Evolutionary conservation across 768 basidiomycete genomes (phyloP), one percentile per base, ranked within the genome.

Genomic region (Serendipita sp.): DNA sequence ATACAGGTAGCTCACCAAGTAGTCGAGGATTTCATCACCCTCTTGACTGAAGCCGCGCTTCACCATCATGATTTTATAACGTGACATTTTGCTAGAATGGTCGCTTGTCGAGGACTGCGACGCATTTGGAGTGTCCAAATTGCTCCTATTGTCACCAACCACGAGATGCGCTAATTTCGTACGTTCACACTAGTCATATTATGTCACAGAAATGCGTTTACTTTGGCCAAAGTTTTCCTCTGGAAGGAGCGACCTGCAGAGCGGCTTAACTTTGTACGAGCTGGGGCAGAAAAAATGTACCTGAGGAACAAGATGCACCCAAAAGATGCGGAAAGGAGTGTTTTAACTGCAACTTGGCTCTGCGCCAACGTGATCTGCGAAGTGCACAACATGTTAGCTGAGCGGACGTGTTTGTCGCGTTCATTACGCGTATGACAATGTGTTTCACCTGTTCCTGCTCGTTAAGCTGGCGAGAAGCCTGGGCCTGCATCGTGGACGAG

Each of bases 21-120:
- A 91, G 67, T 94, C 85, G 42, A 92, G 73, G 42, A 94, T 77
- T 66, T 79, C 82, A 72, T 93, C 89, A 0, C 84, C 91, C 69
- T 92, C 91, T 58, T 84, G 82, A 7, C 89, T 87, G 68, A 82
- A 85, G 3, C 88, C 89, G 30, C 86, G 78, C 30, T 81, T 81
- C 68, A 94, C 81, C 13, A 75, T 75, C 75, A 85, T 90, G 48
- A 93, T 82, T 66, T 82, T 82, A 68, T 88, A 83, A 3, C 82
- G 81, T 65, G 24, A 80, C 74, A 65, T 77, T 78, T 60, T 77
- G 74, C 14, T 64, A 70, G 68, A 63, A 67, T 64, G 67, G 72
- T 66, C 66, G 11, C 71, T 66, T 61, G 73, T 64, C 4, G 74
- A 72, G 1, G 71, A 65, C 24, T 69, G 66, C 4, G 70, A 70